Percentiles rank a stretch among this genome's conserved stretches.
These are phyloP conservation scores for Arxiozyma slooffiae DNA, from an alignment of 1,139 yeast genomes.

Conservation along the genomic window DNA sequence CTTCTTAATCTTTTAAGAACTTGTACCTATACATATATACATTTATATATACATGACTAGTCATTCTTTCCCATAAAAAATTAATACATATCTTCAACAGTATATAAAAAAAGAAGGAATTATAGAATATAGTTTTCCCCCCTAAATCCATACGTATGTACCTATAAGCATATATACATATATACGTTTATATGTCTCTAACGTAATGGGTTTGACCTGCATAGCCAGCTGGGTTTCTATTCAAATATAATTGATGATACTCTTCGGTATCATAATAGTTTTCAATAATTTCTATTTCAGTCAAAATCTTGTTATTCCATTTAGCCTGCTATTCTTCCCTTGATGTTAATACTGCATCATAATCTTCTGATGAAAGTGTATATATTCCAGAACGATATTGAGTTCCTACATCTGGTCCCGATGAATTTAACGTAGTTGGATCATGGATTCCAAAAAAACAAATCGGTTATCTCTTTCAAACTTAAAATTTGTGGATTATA, in stretches of 20 bases:
- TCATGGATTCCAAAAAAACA: slow-evolving; percentile 90
- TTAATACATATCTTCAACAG: slow-evolving; percentile 11
- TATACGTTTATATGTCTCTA: slow-evolving; percentile 32
- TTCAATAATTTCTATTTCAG: slow-evolving; percentile 57
- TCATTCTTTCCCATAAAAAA: not conserved
- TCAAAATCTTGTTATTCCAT: slow-evolving; percentile 49
- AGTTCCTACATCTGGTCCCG: slow-evolving; percentile 77
- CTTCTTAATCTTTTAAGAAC: not conserved
- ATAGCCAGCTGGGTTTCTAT: slow-evolving; percentile 73
- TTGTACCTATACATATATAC: slow-evolving; percentile 1
- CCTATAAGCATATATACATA: slow-evolving; percentile 2
- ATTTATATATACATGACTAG: not conserved
- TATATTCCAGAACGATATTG: slow-evolving; percentile 78
- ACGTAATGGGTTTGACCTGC: slow-evolving; percentile 82
- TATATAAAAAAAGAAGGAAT: slow-evolving; percentile 2
- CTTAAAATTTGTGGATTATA: slow-evolving; percentile 60
- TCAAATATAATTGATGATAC: slow-evolving; percentile 77
- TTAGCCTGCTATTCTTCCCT: slow-evolving; percentile 42
- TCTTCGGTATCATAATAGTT: slow-evolving; percentile 88
- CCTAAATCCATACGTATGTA: no score
- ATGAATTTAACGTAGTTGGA: slow-evolving; percentile 51
- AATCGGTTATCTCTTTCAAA: slow-evolving; percentile 58
- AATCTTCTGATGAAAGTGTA: slow-evolving; percentile 47
- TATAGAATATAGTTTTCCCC: not conserved
- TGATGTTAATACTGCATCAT: slow-evolving; percentile 35